These are phyloP conservation scores for Wallacemonas sp. DNA, from an alignment of 208 protist species.

Conservation along the genomic window DNA sequence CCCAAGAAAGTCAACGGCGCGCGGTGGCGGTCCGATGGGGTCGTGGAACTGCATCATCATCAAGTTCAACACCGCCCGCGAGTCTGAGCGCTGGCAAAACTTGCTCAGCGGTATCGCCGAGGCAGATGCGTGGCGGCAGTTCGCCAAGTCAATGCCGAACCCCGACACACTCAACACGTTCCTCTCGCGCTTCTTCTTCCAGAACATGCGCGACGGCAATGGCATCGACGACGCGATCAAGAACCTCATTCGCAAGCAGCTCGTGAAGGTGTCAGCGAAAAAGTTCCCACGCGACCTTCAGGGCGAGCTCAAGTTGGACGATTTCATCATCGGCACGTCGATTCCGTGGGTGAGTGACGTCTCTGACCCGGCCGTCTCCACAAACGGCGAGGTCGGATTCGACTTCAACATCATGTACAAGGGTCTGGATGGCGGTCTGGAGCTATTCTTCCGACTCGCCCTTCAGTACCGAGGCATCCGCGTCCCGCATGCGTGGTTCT, in stretches of 20 bases:
- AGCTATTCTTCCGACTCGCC: constrained; percentile 64
- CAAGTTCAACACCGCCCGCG: constrained; percentile 59
- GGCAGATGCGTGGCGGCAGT: constrained; percentile 60
- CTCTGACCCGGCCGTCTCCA: constrained; percentile 50
- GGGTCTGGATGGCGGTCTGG: constrained; percentile 58
- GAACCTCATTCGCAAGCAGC: constrained; percentile 58
- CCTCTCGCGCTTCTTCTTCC: constrained; percentile 74
- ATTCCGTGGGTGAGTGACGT: constrained; percentile 79
- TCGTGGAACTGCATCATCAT: constrained; percentile 50
- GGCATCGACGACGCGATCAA: constrained; percentile 49
- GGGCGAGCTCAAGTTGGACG: constrained; percentile 74
- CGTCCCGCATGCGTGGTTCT: constrained; percentile 74
- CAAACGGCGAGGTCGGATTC: constrained; percentile 80
- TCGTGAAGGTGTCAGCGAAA: constrained; percentile 49
- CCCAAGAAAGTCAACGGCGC: constrained; percentile 4
- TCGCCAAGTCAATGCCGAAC: constrained; percentile 58
- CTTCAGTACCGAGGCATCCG: constrained; percentile 75
- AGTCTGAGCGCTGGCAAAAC: constrained; percentile 72
- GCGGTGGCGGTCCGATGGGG: constrained; percentile 17
- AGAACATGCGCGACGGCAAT: constrained; percentile 59
- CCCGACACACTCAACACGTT: constrained; percentile 74
- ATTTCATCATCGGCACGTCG: constrained; percentile 65
- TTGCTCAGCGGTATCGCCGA: constrained; percentile 51
- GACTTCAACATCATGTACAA: constrained; percentile 84
- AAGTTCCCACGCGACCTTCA: constrained; percentile 81